Base-by-base conservation (phyloP, 495 filamentous ascomycete species). In the Lophium mytilinum region DNA sequence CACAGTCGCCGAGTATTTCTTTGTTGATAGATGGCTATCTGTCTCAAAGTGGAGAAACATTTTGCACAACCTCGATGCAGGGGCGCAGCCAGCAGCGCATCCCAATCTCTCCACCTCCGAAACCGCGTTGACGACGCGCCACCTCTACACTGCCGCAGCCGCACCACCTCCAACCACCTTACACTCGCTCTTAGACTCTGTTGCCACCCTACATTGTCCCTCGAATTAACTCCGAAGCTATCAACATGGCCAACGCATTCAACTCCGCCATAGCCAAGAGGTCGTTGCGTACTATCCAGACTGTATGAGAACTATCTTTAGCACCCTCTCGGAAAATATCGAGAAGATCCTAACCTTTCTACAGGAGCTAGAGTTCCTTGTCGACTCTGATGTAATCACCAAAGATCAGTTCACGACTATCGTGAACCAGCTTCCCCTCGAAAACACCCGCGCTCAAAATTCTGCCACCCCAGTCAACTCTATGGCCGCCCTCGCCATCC, bases 301-400 rank as follows among this genome's bases (percentile, higher is more conserved):
- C 85, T 66, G 90, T 90, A 75, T 71, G 80, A 67, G 45, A 43
- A 41, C 33, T 53, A 56, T 43, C 11, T 47, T 21, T 9, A 5
- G 41, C 10, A 3, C 14, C 30, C 45, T n/a, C n/a, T n/a, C n/a
- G n/a, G 17, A 48, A 14, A 5, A 12, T 21, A 19, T 48, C 21
- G 45, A 48, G 2, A 9, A 12, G 39, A 3, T 17, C 9, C 33
- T 8, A 48, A 30, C 21, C 7, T 24, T 41, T 33, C 43, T 56
- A 14, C 57, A 96, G 91, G 93, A 98, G 72, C 89, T 98, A 53
- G 91, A 96, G 67, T 86, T 84, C 60, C 87, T 98, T 53, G 79
- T 85, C 57, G 90, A 96, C 66, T 77, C 84, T 55, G 79, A 82
- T 48, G 75, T 89, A 57, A 85, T 98, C 66, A 82, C 78, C 55